Evolutionary conservation across 441 rosid species (phyloP).

Genomic region (Syzygium syzygioides): DNA sequence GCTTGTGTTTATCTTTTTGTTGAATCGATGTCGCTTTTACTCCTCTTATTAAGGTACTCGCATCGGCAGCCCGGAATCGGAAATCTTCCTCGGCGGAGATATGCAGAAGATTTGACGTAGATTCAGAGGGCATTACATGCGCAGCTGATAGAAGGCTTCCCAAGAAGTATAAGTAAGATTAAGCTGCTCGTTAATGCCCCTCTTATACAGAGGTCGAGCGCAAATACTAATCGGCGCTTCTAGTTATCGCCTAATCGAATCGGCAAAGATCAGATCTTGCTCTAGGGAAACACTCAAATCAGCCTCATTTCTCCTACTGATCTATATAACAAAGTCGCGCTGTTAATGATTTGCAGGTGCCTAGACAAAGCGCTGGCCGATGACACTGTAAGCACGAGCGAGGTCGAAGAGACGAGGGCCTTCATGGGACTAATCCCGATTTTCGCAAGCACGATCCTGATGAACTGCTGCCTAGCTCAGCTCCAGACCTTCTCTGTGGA

Average conservation of each 20-base stretch:
- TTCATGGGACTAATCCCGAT: slow-evolving; percentile 48
- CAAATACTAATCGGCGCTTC: background rate
- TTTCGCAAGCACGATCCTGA: slow-evolving; percentile 46
- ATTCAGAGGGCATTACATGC: background rate
- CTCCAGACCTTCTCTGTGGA: slow-evolving; percentile 50
- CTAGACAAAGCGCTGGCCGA: slow-evolving; percentile 32
- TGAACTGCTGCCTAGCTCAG: slow-evolving; percentile 54
- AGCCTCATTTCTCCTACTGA: background rate
- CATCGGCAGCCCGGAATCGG: slow-evolving; percentile 31
- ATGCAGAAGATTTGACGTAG: background rate
- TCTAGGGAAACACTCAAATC: background rate
- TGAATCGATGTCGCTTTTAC: too few species aligned
- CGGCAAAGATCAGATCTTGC: background rate
- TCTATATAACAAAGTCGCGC: background rate
- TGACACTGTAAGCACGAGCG: slow-evolving; percentile 16
- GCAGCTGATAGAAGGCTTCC: slow-evolving; percentile 5
- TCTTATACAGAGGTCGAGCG: background rate
- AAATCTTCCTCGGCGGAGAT: slow-evolving; percentile 15
- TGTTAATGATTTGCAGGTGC: slow-evolving; percentile 21
- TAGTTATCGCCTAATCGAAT: too few species aligned
- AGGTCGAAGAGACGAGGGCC: slow-evolving; percentile 48
- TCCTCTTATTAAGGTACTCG: slow-evolving; percentile 18
- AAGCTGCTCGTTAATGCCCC: background rate
- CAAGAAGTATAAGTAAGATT: slow-evolving; percentile 31
- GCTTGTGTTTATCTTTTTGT: background rate